These are phyloP conservation scores for Candida tetrigidarum DNA, from an alignment of 1,139 yeast genomes.

Conservation along the genomic window DNA sequence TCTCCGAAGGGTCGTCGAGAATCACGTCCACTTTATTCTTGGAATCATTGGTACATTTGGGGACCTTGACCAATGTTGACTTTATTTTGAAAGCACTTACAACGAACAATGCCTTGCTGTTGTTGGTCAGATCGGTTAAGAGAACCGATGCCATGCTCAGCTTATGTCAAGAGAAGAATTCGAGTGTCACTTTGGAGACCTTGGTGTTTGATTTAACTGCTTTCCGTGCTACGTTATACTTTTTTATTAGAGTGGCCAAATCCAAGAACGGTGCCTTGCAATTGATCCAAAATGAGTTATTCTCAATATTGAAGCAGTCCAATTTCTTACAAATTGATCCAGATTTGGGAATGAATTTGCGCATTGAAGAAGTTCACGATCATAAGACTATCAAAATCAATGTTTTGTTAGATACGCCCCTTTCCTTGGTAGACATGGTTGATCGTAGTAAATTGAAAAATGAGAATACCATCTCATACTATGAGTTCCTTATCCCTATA, in stretches of 20 bases:
- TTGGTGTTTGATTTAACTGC: conserved; percentile 75
- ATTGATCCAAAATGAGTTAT: conserved; percentile 73
- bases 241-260: conserved; percentile 76
- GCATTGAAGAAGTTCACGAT: conserved; percentile 27
- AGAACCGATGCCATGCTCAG: conserved; percentile 67
- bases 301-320: conserved; percentile 62
- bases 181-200: conserved; percentile 50
- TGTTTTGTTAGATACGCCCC: conserved; percentile 56
- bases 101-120: conserved; percentile 65
- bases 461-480: conserved; percentile 50
- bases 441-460: conserved; percentile 20
- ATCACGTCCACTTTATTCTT: conserved; percentile 76
- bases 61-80: conserved; percentile 53
- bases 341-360: conserved; percentile 68
- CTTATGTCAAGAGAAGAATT: conserved; percentile 34
- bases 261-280: conserved; percentile 78
- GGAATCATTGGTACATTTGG: conserved; percentile 68
- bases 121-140: conserved; percentile 68
- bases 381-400: conserved; percentile 39
- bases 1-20: conserved; percentile 78
- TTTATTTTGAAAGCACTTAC: conserved; percentile 64
- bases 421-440: conserved; percentile 32
- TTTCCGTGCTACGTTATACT: conserved; percentile 70
- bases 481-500: conserved; percentile 75
- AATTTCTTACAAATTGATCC: conserved; percentile 71